phyloP scores from a whole-genome alignment of 208 protist species.

The Blastocrithidia nonstop region DNA sequence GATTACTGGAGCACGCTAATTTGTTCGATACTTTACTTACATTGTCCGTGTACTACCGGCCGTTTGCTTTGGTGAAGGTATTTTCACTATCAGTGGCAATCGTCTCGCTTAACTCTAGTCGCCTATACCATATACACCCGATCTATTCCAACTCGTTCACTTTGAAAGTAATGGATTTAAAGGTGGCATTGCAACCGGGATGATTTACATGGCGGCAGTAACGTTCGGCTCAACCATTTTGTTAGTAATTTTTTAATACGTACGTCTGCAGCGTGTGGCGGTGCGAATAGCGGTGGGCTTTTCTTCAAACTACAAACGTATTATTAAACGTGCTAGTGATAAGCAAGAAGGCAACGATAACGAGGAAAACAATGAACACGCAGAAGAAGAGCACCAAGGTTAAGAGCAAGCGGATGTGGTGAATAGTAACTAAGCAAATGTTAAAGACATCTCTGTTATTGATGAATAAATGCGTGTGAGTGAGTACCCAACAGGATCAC shows the following conservation, averaged over 20 bases:
- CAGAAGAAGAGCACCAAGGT: constrained; percentile 3
- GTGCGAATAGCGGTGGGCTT: not conserved
- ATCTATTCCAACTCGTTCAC: constrained; percentile 21
- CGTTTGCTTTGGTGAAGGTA: constrained; percentile 58
- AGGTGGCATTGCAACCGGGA: constrained; percentile 46
- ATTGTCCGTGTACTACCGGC: constrained; percentile 54
- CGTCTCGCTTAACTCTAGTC: constrained; percentile 31
- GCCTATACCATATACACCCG: constrained; percentile 10
- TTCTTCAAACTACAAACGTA: not conserved
- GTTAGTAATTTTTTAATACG: constrained; percentile 41
- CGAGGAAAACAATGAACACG: constrained; percentile 6
- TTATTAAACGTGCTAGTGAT: constrained; percentile 6
- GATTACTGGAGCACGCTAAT: constrained; percentile 13
- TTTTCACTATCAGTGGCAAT: constrained; percentile 39
- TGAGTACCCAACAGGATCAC: constrained; percentile 11
- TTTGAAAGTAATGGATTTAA: constrained; percentile 10
- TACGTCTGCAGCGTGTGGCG: constrained; percentile 13
- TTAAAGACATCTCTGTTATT: constrained; percentile 11
- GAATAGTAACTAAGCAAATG: constrained; percentile 2
- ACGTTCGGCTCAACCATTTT: constrained; percentile 24
- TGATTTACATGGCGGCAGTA: constrained; percentile 67
- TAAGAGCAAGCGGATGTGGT: not conserved
- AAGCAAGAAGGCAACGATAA: constrained; percentile 8
- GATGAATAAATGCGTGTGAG: constrained; percentile 37
- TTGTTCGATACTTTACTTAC: constrained; percentile 26